A percentile compares a stretch with the other conserved stretches of the same genome.
Evolutionary conservation across 176 grass and related monocot species (phyloP).

Genomic region (Lolium multiflorum): DNA sequence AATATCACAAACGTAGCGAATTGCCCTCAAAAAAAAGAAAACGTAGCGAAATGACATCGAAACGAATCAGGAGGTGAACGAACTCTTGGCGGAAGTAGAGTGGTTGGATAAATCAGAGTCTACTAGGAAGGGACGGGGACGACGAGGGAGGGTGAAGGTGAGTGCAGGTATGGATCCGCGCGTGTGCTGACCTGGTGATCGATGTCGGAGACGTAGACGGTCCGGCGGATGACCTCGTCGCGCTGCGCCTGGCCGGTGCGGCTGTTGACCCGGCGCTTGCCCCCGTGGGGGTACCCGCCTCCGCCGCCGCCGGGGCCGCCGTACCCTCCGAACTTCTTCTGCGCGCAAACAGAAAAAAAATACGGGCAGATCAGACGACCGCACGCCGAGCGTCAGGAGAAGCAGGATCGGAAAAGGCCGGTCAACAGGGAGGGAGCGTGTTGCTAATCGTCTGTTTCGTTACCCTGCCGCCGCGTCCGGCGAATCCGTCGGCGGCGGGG

Average conservation of each 20-base stretch:
- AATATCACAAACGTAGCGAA: too few relatives aligned
- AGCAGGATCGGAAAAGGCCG: background rate
- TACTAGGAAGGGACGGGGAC: background rate
- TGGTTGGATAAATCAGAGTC: background rate
- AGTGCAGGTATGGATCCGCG: constrained; percentile 31
- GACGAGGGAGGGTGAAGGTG: background rate
- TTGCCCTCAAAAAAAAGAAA: too few relatives aligned
- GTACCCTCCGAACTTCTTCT: constrained; percentile 72
- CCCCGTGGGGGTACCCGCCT: constrained; percentile 52
- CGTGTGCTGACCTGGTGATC: constrained; percentile 79
- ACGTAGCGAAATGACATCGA: constrained; percentile 19
- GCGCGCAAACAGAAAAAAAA: background rate
- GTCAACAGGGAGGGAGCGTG: background rate
- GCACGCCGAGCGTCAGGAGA: background rate
- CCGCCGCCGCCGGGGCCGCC: background rate
- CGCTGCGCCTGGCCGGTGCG: constrained; percentile 89
- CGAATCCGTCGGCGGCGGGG: constrained; percentile 43
- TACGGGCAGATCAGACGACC: constrained; percentile 6
- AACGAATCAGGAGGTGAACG: background rate
- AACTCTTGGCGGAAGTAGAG: background rate
- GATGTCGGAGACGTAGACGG: constrained; percentile 95
- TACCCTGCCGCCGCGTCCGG: constrained; percentile 63
- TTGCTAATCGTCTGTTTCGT: background rate
- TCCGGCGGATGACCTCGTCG: constrained; percentile 89
- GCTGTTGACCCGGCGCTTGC: constrained; percentile 76